Conservation (phyloP, 75 land plant species). For the Azolla pinnata region DNA sequence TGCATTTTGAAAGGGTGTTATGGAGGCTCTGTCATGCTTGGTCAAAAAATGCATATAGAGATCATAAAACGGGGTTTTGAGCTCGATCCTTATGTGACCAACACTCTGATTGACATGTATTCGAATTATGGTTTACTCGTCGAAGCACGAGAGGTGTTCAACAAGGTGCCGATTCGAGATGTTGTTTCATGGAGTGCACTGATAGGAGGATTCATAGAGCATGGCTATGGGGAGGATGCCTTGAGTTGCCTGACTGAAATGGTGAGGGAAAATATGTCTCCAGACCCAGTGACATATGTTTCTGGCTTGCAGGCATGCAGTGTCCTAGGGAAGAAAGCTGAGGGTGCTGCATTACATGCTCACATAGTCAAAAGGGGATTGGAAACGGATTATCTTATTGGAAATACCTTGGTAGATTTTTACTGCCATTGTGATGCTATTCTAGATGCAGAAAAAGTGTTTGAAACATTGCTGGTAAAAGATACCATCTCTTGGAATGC, state of each 20-base stretch:
- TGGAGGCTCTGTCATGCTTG: background rate
- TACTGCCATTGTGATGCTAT: constrained; percentile 31
- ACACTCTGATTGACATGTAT: constrained; percentile 20
- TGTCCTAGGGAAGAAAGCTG: background rate
- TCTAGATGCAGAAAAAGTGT: constrained; percentile 26
- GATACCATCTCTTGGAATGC: constrained; percentile 53
- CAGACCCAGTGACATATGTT: constrained; percentile 1
- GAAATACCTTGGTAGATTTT: constrained; percentile 33
- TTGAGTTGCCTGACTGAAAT: background rate
- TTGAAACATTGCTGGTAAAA: constrained; percentile 27
- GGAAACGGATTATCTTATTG: constrained; percentile 18
- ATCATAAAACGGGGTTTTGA: background rate
- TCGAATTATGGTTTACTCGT: constrained; percentile 22
- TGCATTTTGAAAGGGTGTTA: constrained; percentile 1
- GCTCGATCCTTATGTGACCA: background rate
- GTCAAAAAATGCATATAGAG: background rate
- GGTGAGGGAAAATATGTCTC: background rate
- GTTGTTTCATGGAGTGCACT: constrained; percentile 39
- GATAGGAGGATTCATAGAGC: constrained; percentile 9
- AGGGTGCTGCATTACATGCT: constrained; percentile 28
- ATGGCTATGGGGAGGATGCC: constrained; percentile 4
- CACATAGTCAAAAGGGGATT: constrained; percentile 20
- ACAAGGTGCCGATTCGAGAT: constrained; percentile 26
- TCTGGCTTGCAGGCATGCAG: constrained; percentile 2
- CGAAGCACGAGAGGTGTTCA: constrained; percentile 25